Conservation (phyloP, 208 protist species). For the Wallacemonas sp. region DNA sequence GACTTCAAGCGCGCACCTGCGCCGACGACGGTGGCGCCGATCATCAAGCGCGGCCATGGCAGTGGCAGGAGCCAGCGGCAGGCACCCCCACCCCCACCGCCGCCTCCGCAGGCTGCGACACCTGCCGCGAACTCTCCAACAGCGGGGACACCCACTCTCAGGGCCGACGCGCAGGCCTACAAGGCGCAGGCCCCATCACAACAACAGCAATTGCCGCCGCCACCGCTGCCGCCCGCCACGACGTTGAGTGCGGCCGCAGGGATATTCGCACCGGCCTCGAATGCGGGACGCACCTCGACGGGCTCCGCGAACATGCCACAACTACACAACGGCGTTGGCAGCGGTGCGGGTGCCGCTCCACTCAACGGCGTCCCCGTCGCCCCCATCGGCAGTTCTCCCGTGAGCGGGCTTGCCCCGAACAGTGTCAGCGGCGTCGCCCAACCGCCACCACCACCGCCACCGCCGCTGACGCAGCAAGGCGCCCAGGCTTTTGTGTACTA, state of each 20-base stretch:
- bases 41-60: not conserved
- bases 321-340: not conserved
- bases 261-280: not conserved
- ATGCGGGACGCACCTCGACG: too few relatives aligned
- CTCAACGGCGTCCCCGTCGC: not conserved
- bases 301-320: too few relatives aligned
- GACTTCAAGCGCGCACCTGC: conserved; percentile 60
- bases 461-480: too few relatives aligned
- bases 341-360: not conserved
- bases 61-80: not conserved
- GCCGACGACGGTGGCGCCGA: conserved; percentile 32
- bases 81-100: not conserved
- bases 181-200: not conserved
- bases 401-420: not conserved
- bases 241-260: too few relatives aligned
- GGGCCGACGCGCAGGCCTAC: not conserved
- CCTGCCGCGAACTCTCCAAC: too few relatives aligned
- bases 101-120: not conserved
- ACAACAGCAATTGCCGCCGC: not conserved
- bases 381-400: not conserved
- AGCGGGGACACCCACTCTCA: too few relatives aligned
- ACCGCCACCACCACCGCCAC: not conserved
- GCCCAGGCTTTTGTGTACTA: not conserved
- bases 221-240: not conserved
- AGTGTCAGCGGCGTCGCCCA: not conserved